Conservation (phyloP, 441 rosid species). For the Codiaeum variegatum region DNA sequence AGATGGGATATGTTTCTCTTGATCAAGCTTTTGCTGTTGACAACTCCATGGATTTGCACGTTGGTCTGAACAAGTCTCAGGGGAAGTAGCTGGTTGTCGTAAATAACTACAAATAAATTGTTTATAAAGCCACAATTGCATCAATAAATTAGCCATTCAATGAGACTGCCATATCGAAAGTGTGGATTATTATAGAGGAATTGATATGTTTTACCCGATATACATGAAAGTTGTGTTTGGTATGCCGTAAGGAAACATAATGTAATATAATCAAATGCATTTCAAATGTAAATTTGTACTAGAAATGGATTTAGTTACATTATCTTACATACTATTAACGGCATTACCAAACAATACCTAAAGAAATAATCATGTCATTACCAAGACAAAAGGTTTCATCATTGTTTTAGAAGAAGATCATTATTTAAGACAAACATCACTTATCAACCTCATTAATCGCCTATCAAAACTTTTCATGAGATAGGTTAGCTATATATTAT, state of each 20-base stretch:
- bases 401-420: not conserved
- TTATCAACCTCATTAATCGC: not conserved
- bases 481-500: not conserved
- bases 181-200: not conserved
- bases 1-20: not conserved
- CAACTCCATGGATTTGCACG: not conserved
- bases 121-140: slow-evolving; percentile 3
- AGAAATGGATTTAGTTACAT: no score
- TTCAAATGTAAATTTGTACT: no score
- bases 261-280: no score
- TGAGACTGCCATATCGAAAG: not conserved
- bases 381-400: not conserved
- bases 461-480: not conserved
- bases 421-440: not conserved
- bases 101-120: slow-evolving; percentile 11
- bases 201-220: not conserved
- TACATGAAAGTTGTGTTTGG: no score
- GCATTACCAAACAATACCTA: no score
- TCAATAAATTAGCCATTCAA: not conserved
- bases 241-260: no score
- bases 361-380: not conserved
- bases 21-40: not conserved
- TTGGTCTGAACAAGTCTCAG: not conserved
- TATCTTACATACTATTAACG: no score
- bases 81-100: slow-evolving; percentile 5